phyloP scores from a whole-genome alignment of 257 asterid species.

The Salvia rosmarinus region DNA sequence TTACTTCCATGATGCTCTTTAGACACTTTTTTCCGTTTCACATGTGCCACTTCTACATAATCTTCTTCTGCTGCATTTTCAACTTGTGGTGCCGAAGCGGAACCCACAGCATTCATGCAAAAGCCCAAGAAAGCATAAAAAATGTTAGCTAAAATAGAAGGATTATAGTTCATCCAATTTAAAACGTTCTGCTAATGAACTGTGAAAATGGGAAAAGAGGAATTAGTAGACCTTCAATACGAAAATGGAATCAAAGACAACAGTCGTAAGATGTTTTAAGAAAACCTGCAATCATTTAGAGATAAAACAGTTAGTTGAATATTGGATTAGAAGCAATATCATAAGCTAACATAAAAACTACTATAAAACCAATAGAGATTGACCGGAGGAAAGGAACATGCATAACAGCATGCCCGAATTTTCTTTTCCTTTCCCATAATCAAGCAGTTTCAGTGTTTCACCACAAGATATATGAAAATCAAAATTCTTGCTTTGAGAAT shows the following conservation, averaged over 20 bases:
- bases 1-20: slow-evolving; percentile 42
- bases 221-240: slow-evolving; percentile 48
- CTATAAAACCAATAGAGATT: background rate
- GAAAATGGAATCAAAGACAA: slow-evolving; percentile 78
- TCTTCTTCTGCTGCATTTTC: slow-evolving; percentile 28
- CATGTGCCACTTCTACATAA: slow-evolving; percentile 37
- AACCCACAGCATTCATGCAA: slow-evolving; percentile 7
- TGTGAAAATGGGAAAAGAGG: no score
- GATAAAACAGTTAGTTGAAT: slow-evolving; percentile 13
- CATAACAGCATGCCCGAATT: background rate
- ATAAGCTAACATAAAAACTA: background rate
- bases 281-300: slow-evolving; percentile 66
- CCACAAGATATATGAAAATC: background rate
- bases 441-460: slow-evolving; percentile 13
- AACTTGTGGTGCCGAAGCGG: slow-evolving; percentile 40
- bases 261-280: slow-evolving; percentile 72
- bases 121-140: slow-evolving; percentile 21
- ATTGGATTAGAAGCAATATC: background rate
- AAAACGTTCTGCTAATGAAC: no score
- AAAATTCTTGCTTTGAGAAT: background rate
- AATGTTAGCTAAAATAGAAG: slow-evolving; percentile 25
- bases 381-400: background rate
- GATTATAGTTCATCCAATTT: no score
- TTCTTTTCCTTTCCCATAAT: background rate
- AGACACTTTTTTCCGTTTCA: slow-evolving; percentile 48